Evolutionary conservation across 805 yeast species (phyloP).

Genomic region (Sugiyamaella valdiviana): DNA sequence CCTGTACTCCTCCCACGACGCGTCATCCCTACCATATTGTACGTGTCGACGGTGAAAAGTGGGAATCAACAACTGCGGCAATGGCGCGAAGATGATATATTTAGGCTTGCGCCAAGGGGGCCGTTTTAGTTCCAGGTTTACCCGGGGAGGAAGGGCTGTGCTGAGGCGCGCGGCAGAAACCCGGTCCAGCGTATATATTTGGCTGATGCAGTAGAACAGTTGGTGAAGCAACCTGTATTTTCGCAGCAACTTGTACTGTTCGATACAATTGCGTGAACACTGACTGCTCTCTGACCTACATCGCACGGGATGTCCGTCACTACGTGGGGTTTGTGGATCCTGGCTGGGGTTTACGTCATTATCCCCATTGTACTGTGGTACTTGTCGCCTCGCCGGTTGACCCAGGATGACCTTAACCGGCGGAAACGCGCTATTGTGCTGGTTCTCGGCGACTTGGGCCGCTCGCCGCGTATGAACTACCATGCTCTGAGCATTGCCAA

Average conservation of each 20-base stretch:
- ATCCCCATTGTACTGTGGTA: slow-evolving; percentile 19
- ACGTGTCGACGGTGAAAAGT: neutral
- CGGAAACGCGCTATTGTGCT: slow-evolving; percentile 60
- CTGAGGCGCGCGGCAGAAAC: slow-evolving; percentile 3
- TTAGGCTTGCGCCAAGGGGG: neutral
- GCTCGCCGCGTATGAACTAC: slow-evolving; percentile 90
- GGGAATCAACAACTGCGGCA: neutral
- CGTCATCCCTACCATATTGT: neutral
- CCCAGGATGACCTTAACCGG: slow-evolving; percentile 10
- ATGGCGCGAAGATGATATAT: slow-evolving; percentile 1
- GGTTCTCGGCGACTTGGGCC: slow-evolving; percentile 90
- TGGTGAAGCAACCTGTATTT: no score
- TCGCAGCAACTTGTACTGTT: no score
- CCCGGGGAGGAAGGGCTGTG: slow-evolving; percentile 1
- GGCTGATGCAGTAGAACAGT: no score
- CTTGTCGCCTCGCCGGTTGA: slow-evolving; percentile 16
- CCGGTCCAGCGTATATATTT: no score
- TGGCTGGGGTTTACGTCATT: slow-evolving; percentile 16
- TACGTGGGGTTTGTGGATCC: slow-evolving; percentile 12
- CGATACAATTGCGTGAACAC: no score
- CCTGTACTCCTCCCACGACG: neutral
- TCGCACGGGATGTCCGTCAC: slow-evolving; percentile 7
- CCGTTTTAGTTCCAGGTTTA: neutral
- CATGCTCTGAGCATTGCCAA: slow-evolving; percentile 76
- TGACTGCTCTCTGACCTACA: no score